Percentiles rank a stretch among this genome's conserved stretches.
Evolutionary conservation across 106 monocot species (phyloP).

Genomic region (Posidonia australis): DNA sequence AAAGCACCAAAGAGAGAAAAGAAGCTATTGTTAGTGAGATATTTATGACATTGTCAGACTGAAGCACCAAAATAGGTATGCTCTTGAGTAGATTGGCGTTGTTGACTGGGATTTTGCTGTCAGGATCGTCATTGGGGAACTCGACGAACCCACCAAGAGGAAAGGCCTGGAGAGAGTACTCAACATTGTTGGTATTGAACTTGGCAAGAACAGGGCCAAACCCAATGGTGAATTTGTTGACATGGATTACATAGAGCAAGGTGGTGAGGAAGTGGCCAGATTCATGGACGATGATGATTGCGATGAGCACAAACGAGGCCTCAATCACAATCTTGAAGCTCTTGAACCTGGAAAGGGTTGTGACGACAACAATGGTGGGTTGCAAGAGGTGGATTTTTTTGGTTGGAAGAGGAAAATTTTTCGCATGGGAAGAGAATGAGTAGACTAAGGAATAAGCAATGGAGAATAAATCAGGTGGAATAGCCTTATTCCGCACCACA

Average conservation of each 20-base stretch:
- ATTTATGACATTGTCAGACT: no score
- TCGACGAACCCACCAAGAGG: constrained; percentile 90
- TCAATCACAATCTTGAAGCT: constrained; percentile 38
- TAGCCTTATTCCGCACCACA: no score
- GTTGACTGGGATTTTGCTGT: constrained; percentile 41
- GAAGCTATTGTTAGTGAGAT: no score
- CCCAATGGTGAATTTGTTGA: constrained; percentile 77
- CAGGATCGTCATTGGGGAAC: constrained; percentile 81
- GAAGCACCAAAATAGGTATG: constrained; percentile 59
- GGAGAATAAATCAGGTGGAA: no score
- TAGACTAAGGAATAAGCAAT: no score
- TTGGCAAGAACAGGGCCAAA: constrained; percentile 82
- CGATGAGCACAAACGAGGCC: constrained; percentile 69
- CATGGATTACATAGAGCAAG: constrained; percentile 57
- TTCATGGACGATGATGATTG: constrained; percentile 89
- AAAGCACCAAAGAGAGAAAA: no score
- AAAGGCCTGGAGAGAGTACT: constrained; percentile 84
- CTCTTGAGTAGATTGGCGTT: constrained; percentile 76
- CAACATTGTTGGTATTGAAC: constrained; percentile 48
- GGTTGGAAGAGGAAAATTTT: no score
- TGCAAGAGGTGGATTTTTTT: no score
- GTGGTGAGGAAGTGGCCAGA: constrained; percentile 89
- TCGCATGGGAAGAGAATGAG: no score
- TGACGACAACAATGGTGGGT: no score
- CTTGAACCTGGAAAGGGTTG: constrained; percentile 15